These are phyloP conservation scores for Tolypocladium cylindrosporum DNA, from an alignment of 2,329 filamentous ascomycete species.

Conservation along the genomic window DNA sequence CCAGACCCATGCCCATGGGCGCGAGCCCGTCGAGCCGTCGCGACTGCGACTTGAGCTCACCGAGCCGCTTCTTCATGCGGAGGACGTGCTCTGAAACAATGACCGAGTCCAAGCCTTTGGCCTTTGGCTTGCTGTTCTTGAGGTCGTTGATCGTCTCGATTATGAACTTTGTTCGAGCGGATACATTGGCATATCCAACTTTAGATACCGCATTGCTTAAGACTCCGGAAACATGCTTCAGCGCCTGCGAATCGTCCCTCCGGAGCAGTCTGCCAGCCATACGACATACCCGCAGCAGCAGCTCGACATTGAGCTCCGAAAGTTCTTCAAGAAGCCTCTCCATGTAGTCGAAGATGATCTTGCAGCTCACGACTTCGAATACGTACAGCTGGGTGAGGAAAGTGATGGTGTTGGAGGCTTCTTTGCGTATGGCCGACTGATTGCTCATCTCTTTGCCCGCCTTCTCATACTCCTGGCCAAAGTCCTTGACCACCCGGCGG, in stretches of 20 bases:
- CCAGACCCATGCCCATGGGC: slow-evolving; percentile 70
- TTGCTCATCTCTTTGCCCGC: slow-evolving; percentile 32
- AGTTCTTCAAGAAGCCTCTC: slow-evolving; percentile 64
- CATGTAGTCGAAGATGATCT: slow-evolving; percentile 85
- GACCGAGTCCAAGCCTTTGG: slow-evolving; percentile 57
- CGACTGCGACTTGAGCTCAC: slow-evolving; percentile 55
- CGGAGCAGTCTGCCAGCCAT: slow-evolving; percentile 74
- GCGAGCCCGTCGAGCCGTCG: slow-evolving; percentile 61
- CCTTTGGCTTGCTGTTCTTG: slow-evolving; percentile 87
- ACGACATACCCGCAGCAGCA: slow-evolving; percentile 75
- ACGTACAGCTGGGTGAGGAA: slow-evolving; percentile 83
- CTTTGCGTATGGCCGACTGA: slow-evolving; percentile 20
- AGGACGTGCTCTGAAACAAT: slow-evolving; percentile 73
- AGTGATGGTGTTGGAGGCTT: slow-evolving; percentile 63
- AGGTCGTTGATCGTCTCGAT: slow-evolving; percentile 91
- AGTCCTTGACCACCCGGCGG: slow-evolving; percentile 65
- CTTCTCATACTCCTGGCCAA: slow-evolving; percentile 54
- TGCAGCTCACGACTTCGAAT: slow-evolving; percentile 76
- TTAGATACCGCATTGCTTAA: slow-evolving; percentile 64
- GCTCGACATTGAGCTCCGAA: slow-evolving; percentile 78
- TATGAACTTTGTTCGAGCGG: slow-evolving; percentile 92
- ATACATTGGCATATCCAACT: slow-evolving; percentile 59
- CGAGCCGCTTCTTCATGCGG: slow-evolving; percentile 81
- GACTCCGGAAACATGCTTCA: slow-evolving; percentile 80
- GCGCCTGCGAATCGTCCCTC: slow-evolving; percentile 74